Evolutionary conservation across 1,284 basidiomycete genomes (phyloP).

Genomic region (Pascua sp.): DNA sequence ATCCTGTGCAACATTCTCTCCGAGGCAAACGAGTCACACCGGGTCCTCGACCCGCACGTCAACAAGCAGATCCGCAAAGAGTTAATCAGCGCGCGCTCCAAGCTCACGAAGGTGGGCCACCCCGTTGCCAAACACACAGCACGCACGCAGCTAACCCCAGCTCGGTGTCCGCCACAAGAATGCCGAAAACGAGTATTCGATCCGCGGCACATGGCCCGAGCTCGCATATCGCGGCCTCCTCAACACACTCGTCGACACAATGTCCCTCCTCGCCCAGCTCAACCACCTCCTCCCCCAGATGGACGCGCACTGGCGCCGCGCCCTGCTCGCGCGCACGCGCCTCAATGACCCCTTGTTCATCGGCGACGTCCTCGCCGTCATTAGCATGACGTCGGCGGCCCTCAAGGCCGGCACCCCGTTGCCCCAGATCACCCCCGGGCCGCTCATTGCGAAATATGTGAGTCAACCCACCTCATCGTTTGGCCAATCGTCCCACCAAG

Average conservation of each 20-base stretch:
- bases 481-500: too few relatives aligned
- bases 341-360: constrained; percentile 76
- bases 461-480: constrained; percentile 17
- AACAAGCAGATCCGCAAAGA: constrained; percentile 30
- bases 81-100: constrained; percentile 36
- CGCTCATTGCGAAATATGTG: constrained; percentile 71
- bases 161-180: constrained; percentile 43
- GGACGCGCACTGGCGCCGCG: constrained; percentile 61
- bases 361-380: constrained; percentile 74
- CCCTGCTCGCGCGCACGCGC: constrained; percentile 69
- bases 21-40: constrained; percentile 42
- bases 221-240: constrained; percentile 44
- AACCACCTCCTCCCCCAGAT: constrained; percentile 47
- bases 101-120: constrained; percentile 40
- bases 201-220: constrained; percentile 47
- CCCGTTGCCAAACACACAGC: too few relatives aligned
- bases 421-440: constrained; percentile 81
- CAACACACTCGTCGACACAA: constrained; percentile 38
- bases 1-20: constrained; percentile 50
- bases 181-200: constrained; percentile 45
- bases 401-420: constrained; percentile 71
- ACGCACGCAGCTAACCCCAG: too few relatives aligned
- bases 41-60: constrained; percentile 20
- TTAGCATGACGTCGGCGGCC: constrained; percentile 58
- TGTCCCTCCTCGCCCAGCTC: constrained; percentile 44